Base-by-base conservation (phyloP, 1,284 basidiomycete genomes). In the Pascua guehoae region DNA sequence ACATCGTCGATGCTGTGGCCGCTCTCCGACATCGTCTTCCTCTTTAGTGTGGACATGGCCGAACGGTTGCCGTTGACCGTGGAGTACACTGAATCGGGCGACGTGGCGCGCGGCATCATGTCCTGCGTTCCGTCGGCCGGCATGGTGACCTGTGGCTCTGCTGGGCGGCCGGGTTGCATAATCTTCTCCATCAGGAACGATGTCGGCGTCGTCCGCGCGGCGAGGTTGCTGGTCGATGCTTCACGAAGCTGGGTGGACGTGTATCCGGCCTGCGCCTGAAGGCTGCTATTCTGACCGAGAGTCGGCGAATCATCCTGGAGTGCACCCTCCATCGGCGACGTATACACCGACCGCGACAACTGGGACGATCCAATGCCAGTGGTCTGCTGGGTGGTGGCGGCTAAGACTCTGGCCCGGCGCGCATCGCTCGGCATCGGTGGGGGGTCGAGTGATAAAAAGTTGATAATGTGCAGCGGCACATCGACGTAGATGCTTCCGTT, bases 401-500 rank as follows among this genome's bases (percentile, higher is more conserved):
- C 24, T 32, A 32, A 32, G 24, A 32, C 24, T 32, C 51, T n/a
- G 12, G 46, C 43, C 4, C 60, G 36, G 14, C 60, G 53, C 2
- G 48, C 61, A 43, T 71, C 68, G 38, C 69, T 63, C 1, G 72
- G 71, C 71, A 74, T 73, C 0, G 70, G 50, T 12, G 76, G 76
- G 12, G 76, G 76, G 56, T 78, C 76, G 57, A 78, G 74, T 3
- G 74, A 76, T 38, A 76, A 61, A 64, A 76, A 78, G 55, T 75
- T 77, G 69, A 78, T 76, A 16, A 77, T 61, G 15, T 68, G 65
- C 42, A 78, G 52, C 1, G 76, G 76, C 4, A 77, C 55, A 53
- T 78, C 76, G 53, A 77, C 72, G 57, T 71, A 74, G 47, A 91
- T 79, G 2, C 84, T 80, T 15, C 86, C 86, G 64, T 85, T 85